phyloP scores from a whole-genome alignment of 1,284 basidiomycete genomes.

The Vanrija sp. region DNA sequence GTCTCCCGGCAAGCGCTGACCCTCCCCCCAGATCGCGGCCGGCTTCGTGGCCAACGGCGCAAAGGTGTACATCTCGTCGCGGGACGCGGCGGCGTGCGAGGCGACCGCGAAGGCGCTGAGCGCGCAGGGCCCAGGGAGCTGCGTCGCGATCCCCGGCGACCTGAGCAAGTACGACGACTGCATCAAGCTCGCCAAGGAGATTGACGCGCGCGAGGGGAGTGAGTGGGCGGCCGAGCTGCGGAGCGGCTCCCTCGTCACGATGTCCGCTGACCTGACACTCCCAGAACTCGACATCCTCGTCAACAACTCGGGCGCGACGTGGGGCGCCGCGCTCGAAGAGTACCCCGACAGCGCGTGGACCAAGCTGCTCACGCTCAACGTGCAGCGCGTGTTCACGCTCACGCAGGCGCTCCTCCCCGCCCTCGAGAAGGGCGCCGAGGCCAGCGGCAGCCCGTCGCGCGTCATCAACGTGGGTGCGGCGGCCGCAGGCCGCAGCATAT shows the following conservation, averaged over 20 bases:
- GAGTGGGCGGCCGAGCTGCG: constrained; percentile 5
- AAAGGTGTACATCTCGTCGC: constrained; percentile 65
- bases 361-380: constrained; percentile 60
- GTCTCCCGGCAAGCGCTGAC: too few species aligned
- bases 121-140: constrained; percentile 57
- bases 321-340: constrained; percentile 59
- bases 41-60: constrained; percentile 65
- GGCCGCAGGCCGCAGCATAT: too few species aligned
- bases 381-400: constrained; percentile 66
- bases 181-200: constrained; percentile 55
- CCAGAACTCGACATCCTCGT: constrained; percentile 22
- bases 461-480: constrained; percentile 62
- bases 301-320: constrained; percentile 64
- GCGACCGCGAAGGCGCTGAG: constrained; percentile 59
- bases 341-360: constrained; percentile 54
- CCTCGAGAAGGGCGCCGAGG: constrained; percentile 56
- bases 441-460: constrained; percentile 51
- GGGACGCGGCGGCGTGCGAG: constrained; percentile 58
- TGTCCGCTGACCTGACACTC: not conserved
- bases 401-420: constrained; percentile 65
- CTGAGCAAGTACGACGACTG: constrained; percentile 61
- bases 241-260: not conserved
- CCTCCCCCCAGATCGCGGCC: constrained; percentile 61
- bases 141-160: constrained; percentile 60
- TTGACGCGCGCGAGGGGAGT: constrained; percentile 56